Conservation (phyloP, 495 filamentous ascomycete species). For the Letharia columbiana region DNA sequence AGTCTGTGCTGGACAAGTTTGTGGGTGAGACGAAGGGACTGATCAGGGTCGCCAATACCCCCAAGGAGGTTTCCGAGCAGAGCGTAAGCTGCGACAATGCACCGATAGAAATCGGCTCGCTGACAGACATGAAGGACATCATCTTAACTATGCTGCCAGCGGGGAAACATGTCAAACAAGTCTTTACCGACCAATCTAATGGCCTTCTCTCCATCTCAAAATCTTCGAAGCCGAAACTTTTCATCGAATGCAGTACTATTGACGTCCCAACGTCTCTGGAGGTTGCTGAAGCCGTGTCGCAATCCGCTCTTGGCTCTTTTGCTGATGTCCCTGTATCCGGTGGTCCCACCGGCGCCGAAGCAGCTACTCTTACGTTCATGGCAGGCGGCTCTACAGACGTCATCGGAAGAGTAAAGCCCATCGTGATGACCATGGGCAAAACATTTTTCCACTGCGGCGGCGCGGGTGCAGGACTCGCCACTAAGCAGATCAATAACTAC, state of each 20-base stretch:
- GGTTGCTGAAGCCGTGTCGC: not conserved
- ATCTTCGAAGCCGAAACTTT: not conserved
- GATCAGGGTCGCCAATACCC: not conserved
- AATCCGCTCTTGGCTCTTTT: not conserved
- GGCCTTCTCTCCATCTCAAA: slow-evolving; percentile 2
- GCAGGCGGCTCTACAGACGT: not conserved
- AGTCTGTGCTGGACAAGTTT: slow-evolving; percentile 3
- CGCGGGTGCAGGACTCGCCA: not conserved
- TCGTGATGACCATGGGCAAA: slow-evolving; percentile 4
- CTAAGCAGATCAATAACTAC: slow-evolving; percentile 6
- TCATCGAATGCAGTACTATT: slow-evolving; percentile 6
- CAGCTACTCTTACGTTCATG: slow-evolving; percentile 5
- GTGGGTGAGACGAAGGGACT: not conserved
- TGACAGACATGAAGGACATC: not conserved
- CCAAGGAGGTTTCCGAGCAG: not conserved
- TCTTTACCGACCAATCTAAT: not conserved
- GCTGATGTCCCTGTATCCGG: not conserved
- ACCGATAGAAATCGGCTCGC: not conserved
- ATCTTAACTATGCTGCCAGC: slow-evolving; percentile 1
- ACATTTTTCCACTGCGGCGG: slow-evolving; percentile 6
- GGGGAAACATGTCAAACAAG: slow-evolving; percentile 6
- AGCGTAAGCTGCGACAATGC: not conserved
- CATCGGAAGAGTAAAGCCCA: not conserved
- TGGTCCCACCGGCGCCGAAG: slow-evolving; percentile 6
- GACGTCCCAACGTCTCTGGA: not conserved